A percentile compares a stretch with the other conserved stretches of the same genome.
Evolutionary conservation across 2,329 filamentous ascomycete genomes (phyloP).

Genomic region (Alternaria brassicae): DNA sequence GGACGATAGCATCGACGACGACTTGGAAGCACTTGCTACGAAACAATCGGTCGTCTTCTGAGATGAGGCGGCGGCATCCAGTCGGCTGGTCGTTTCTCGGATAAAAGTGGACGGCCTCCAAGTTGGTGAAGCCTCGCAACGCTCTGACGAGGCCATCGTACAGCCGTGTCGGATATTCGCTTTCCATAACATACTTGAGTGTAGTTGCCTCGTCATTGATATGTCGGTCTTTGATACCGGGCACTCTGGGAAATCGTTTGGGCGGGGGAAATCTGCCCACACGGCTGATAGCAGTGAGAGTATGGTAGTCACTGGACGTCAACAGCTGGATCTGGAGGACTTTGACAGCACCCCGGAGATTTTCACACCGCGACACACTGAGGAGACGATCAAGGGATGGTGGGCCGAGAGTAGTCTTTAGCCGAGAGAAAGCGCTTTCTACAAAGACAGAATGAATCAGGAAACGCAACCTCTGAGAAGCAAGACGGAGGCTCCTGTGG

Average conservation of each 20-base stretch:
- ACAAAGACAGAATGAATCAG: slow-evolving; percentile 32
- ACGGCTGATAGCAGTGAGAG: slow-evolving; percentile 27
- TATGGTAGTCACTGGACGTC: slow-evolving; percentile 32
- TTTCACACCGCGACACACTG: slow-evolving; percentile 21
- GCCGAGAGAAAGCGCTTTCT: slow-evolving; percentile 30
- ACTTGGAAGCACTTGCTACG: slow-evolving; percentile 31
- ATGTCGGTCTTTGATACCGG: slow-evolving; percentile 23
- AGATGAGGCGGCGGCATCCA: slow-evolving; percentile 15
- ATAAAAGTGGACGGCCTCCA: slow-evolving; percentile 30
- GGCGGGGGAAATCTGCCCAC: slow-evolving; percentile 38
- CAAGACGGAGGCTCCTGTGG: slow-evolving; percentile 33
- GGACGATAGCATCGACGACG: slow-evolving; percentile 30
- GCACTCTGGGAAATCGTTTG: slow-evolving; percentile 34
- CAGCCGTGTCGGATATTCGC: slow-evolving; percentile 23
- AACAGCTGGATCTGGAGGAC: slow-evolving; percentile 35
- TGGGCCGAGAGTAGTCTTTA: slow-evolving; percentile 33
- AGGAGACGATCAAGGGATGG: slow-evolving; percentile 34
- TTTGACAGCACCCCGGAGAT: slow-evolving; percentile 27
- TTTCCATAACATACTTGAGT: slow-evolving; percentile 28
- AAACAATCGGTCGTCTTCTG: slow-evolving; percentile 25
- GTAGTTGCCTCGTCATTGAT: slow-evolving; percentile 30
- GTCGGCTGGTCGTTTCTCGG: slow-evolving; percentile 17
- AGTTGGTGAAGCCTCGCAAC: slow-evolving; percentile 23
- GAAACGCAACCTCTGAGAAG: slow-evolving; percentile 31
- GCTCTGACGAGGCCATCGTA: slow-evolving; percentile 29